Conservation (phyloP, 306 rosid genomes). For the Morella rubra region DNA sequence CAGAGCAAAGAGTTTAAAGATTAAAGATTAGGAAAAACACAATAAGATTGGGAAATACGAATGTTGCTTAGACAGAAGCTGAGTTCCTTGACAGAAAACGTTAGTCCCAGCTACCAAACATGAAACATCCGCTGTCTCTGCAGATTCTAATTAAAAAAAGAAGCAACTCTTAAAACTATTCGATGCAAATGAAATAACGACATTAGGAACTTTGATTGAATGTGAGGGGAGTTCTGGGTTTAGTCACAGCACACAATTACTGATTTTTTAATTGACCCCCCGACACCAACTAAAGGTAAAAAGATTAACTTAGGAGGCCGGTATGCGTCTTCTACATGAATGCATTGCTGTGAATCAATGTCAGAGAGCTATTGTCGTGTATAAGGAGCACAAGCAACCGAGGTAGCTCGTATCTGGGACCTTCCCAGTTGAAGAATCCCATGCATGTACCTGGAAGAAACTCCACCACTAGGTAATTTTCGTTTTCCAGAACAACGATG, state of each 20-base stretch:
- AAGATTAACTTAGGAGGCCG: neutral
- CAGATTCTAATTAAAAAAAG: neutral
- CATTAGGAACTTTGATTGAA: neutral
- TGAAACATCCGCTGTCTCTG: neutral
- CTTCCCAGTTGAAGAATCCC: neutral
- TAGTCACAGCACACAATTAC: neutral
- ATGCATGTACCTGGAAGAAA: neutral
- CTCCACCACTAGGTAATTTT: neutral
- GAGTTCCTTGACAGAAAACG: conserved; percentile 15
- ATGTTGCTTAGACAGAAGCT: conserved; percentile 6
- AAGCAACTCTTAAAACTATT: neutral
- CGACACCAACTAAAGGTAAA: neutral
- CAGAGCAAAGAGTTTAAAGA: neutral
- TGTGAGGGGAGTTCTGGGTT: neutral
- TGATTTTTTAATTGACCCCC: neutral
- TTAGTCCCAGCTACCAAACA: neutral
- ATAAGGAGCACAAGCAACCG: conserved; percentile 2
- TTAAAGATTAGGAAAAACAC: conserved; percentile 12
- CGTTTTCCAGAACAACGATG: neutral
- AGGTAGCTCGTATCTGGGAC: conserved; percentile 20
- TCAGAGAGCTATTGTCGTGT: conserved; percentile 7
- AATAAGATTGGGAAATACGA: conserved; percentile 1
- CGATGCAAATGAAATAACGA: neutral
- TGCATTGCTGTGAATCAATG: neutral
- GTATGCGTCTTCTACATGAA: neutral